Evolutionary conservation across 257 asterid species (phyloP).

Genomic region (Schizonepeta tenuifolia): DNA sequence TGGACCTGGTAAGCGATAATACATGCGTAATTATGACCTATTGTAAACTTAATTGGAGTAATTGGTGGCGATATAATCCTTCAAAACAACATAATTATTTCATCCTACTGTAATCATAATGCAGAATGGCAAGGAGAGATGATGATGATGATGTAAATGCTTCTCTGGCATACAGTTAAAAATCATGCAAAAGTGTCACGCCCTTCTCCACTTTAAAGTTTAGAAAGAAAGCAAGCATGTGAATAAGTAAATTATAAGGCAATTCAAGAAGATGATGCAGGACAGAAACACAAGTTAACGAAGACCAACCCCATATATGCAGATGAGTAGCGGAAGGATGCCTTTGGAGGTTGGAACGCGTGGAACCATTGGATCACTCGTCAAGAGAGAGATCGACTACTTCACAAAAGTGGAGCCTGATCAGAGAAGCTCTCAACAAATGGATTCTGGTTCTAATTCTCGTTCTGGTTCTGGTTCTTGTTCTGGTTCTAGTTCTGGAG

Average conservation of each 20-base stretch:
- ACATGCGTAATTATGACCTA: not conserved
- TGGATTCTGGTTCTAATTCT: conserved; percentile 24
- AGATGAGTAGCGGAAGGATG: conserved; percentile 33
- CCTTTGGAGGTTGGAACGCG: conserved; percentile 72
- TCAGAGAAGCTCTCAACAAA: conserved; percentile 38
- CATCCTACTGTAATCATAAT: conserved; percentile 34
- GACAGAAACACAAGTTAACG: not conserved
- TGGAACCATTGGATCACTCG: conserved; percentile 88
- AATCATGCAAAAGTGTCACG: conserved; percentile 42
- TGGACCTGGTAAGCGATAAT: not conserved
- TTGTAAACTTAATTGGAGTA: conserved; percentile 5
- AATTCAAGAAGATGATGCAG: not conserved
- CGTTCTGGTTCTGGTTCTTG: too few relatives aligned
- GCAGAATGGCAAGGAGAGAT: conserved; percentile 15
- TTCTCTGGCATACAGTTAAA: conserved; percentile 26
- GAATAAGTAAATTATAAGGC: conserved; percentile 16
- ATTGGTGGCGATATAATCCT: conserved; percentile 28
- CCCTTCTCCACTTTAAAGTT: conserved; percentile 30
- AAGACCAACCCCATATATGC: not conserved
- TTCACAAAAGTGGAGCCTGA: conserved; percentile 51
- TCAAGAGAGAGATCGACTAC: conserved; percentile 81
- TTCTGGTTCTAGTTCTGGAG: conserved; percentile 24
- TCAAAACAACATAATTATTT: conserved; percentile 30
- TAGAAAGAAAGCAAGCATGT: conserved; percentile 5
- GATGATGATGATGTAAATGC: conserved; percentile 33